Conservation (phyloP, 352 stramenopile species). For the Globisporangium apiculatum region DNA sequence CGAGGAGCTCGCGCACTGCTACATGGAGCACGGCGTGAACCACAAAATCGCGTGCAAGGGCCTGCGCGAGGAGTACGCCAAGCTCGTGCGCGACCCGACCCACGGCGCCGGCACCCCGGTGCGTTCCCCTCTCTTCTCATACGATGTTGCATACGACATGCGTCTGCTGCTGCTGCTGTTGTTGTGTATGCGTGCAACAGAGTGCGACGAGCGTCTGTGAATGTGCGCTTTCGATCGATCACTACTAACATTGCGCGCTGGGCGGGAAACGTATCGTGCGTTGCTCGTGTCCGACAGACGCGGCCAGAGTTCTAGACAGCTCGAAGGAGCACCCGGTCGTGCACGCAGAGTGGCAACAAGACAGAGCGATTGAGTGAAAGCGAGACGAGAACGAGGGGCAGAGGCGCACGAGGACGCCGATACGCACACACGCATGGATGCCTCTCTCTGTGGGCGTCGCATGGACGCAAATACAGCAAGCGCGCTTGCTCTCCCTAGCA, state of each 20-base stretch:
- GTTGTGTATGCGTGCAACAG: background rate
- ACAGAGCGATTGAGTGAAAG: background rate
- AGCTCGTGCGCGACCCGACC: slow-evolving; percentile 74
- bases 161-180: too few relatives aligned
- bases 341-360: background rate
- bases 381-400: background rate
- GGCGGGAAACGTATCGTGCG: background rate
- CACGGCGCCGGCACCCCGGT: slow-evolving; percentile 66
- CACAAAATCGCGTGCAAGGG: slow-evolving; percentile 83
- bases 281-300: slow-evolving; percentile 10
- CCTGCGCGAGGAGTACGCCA: slow-evolving; percentile 77
- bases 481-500: slow-evolving; percentile 2
- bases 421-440: slow-evolving; percentile 4
- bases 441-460: background rate
- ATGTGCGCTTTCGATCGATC: background rate
- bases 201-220: background rate
- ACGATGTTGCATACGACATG: too few relatives aligned
- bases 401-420: background rate
- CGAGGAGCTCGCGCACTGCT: slow-evolving; percentile 81
- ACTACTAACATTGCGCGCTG: background rate
- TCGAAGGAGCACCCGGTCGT: background rate
- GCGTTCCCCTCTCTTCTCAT: slow-evolving; percentile 7
- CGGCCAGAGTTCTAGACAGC: slow-evolving; percentile 20
- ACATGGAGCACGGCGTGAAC: slow-evolving; percentile 86
- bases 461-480: slow-evolving; percentile 10